These are phyloP conservation scores for Ophiobolus disseminans DNA, from an alignment of 2,329 filamentous ascomycete species.

Conservation along the genomic window DNA sequence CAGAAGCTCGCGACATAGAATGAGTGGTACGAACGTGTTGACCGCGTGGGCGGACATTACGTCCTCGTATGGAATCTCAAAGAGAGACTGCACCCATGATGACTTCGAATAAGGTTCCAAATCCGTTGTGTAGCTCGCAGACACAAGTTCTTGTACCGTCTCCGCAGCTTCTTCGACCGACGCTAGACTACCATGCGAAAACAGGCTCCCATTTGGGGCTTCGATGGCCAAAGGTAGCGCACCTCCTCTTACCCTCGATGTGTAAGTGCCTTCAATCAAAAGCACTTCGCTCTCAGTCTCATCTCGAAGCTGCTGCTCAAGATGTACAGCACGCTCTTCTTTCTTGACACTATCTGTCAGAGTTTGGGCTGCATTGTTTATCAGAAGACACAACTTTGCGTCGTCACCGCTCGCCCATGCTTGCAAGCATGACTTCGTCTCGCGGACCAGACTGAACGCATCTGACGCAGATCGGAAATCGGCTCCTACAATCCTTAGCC, in stretches of 20 bases:
- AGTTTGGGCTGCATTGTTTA: conserved; percentile 23
- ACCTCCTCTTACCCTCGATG: conserved; percentile 11
- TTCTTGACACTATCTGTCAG: conserved; percentile 19
- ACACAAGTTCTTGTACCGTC: neutral
- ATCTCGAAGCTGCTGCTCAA: conserved; percentile 3
- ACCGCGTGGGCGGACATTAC: conserved; percentile 19
- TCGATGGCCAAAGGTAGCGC: conserved; percentile 3
- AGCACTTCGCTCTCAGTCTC: neutral
- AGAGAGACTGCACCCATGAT: conserved; percentile 18
- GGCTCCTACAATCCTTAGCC: conserved; percentile 10
- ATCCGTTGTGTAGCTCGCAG: neutral
- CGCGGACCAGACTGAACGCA: conserved; percentile 9
- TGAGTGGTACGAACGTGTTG: conserved; percentile 22
- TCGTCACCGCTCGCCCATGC: conserved; percentile 8
- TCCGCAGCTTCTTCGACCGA: neutral
- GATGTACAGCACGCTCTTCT: conserved; percentile 5
- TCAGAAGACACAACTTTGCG: conserved; percentile 5
- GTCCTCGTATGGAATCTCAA: conserved; percentile 23
- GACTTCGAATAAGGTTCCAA: conserved; percentile 13
- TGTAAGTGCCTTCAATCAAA: conserved; percentile 10
- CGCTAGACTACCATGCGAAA: too few relatives aligned
- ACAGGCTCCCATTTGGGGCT: neutral
- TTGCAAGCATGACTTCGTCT: conserved; percentile 14
- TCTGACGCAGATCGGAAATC: conserved; percentile 14
- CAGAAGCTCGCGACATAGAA: conserved; percentile 19